Evolutionary conservation across 2,329 filamentous ascomycete species (phyloP), one percentile per base, ranked within the genome.

Genomic region (Talaromyces verruculosus): DNA sequence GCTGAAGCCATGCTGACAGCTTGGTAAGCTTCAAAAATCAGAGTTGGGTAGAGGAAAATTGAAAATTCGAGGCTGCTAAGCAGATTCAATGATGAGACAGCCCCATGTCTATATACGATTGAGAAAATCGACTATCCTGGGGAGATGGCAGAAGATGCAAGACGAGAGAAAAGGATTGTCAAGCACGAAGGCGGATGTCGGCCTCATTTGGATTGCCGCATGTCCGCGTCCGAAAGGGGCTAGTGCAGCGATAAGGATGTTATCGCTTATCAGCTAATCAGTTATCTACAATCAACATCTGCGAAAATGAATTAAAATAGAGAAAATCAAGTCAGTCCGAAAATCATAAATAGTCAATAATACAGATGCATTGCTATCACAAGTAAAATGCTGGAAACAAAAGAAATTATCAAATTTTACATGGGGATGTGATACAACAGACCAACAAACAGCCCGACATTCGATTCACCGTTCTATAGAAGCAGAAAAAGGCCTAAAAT

Each of bases 321-420:
- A n/a, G 10, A 43, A 43, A n/a, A n/a, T 8, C 5, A 41, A 17
- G 7, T 43, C 22, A 15, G 25, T 22, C 10, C 43, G 28, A 22
- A 17, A 30, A 25, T 17, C 2, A 41, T 28, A 41, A 22, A 41
- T n/a, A 45, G 35, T 3, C 22, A 30, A 43, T 45, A 22, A 62
- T 37, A 51, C 41, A 62, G 41, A 62, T 62, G 60, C 60, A 62
- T 62, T 62, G 45, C 30, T 62, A 62, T 62, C 7, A 62, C 28
- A 62, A 60, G 37, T 49, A 62, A 51, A 49, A 62, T 62, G 60
- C 60, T 51, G 30, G 28, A 60, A 30, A 64, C 51, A 58, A 57
- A 65, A 37, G 63, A 65, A 64, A 61, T 43, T 49, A 64, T 47
- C 39, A 49, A 63, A 33, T 49, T 66, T 66, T 66, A 66, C 65